Base-by-base conservation (phyloP, 2,329 filamentous ascomycete genomes). In the Xylaria sp. region DNA sequence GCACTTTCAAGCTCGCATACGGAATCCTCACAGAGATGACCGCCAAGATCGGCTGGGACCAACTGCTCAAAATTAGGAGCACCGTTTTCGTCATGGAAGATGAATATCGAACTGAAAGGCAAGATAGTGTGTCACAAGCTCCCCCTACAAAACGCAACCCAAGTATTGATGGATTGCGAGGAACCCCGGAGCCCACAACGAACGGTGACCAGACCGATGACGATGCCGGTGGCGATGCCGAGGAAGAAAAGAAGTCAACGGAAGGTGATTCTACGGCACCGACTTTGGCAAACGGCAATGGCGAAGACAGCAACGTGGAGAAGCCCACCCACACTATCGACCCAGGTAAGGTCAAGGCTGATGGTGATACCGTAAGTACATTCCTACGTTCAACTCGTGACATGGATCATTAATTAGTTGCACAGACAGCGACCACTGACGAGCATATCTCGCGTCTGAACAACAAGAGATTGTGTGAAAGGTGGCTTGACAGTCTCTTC, bases 11-110 rank as follows among this genome's bases (percentile, higher is more conserved):
- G 67, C 91, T 96, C 69, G 94, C 94, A 1, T 99, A 99, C 75
- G 87, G 87, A 60, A 88, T 99, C 29, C 79, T 99, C 57, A 97
- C 94, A 0, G 93, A 97, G 70, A 93, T 99, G 78, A 96, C 93
- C 0, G 88, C 91, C 57, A 93, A 94, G 73, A 97, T 99, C 65
- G 94, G 94, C 38, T 99, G 94, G 94, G 94, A 99, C 66, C 91
- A 97, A 69, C 80, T 99, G 19, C 78, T 99, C 47, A 95, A 91
- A 73, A 96, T 95, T 66, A 85, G 94, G 63, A 97, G 93, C 76
- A 92, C 93, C 59, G 94, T 99, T 1, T 99, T 99, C 65, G 94
- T 99, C 44, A 99, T 99, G 94, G 94, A 99, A 71, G 94, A 99
- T 68, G 94, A 99, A 72, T 99, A 99, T 70, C 86, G 94, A 44